These are phyloP conservation scores for Sarcodon aspratus DNA, from an alignment of 768 basidiomycete genomes.

Conservation along the genomic window DNA sequence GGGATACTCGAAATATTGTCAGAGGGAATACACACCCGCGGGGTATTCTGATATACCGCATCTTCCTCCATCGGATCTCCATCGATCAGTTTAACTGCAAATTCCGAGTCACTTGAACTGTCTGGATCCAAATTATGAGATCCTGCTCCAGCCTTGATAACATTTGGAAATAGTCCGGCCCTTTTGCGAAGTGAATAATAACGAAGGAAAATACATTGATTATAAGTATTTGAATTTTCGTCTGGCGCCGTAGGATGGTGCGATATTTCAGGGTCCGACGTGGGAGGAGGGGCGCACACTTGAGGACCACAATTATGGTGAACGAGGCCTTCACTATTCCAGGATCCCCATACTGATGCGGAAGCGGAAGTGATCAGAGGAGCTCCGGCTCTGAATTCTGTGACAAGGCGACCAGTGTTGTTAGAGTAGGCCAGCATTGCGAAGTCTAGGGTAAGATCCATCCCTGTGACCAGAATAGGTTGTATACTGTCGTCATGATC, in stretches of 20 bases:
- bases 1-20: no score
- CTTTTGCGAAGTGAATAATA: background rate
- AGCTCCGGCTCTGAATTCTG: background rate
- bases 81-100: no score
- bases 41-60: no score
- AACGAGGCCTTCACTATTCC: background rate
- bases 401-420: background rate
- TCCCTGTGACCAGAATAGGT: background rate
- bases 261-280: no score
- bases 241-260: background rate
- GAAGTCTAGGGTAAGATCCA: background rate
- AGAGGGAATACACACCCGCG: no score
- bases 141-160: slow-evolving; percentile 4
- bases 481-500: background rate
- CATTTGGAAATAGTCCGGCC: background rate
- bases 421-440: slow-evolving; percentile 1
- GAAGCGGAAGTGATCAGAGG: background rate
- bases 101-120: no score
- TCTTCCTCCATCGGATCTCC: no score
- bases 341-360: background rate
- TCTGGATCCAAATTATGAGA: background rate
- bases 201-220: slow-evolving; percentile 6
- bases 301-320: background rate
- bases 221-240: background rate
- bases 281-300: background rate